These are phyloP conservation scores for Sporobolomyces roseus DNA, from an alignment of 768 basidiomycete species.

Conservation along the genomic window DNA sequence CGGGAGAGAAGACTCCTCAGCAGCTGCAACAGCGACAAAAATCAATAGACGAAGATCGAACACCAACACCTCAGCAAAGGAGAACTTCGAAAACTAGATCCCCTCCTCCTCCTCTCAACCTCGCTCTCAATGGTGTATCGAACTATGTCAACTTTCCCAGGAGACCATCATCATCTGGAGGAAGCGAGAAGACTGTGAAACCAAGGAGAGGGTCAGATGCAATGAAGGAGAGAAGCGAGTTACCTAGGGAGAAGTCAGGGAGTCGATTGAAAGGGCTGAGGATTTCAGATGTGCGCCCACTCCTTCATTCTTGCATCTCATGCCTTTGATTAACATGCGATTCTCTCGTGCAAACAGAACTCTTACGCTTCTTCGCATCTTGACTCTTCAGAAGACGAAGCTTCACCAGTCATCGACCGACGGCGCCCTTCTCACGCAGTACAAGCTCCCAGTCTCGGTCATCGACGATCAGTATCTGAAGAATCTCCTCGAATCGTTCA, in stretches of 20 bases:
- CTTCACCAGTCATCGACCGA: neutral
- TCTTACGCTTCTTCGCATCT: slow-evolving; percentile 6
- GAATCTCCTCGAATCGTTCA: slow-evolving; percentile 29
- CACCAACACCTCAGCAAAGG: slow-evolving; percentile 3
- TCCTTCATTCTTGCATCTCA: neutral
- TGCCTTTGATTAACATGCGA: too few species aligned
- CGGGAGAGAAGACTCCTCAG: neutral
- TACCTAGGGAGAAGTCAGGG: too few species aligned
- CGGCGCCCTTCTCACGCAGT: neutral
- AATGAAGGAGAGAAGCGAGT: neutral
- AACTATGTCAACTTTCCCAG: neutral
- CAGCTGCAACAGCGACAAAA: neutral
- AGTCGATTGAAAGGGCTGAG: neutral
- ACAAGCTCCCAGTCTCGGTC: neutral
- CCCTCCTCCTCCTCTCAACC: slow-evolving; percentile 13
- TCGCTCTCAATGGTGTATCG: neutral
- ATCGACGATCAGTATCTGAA: slow-evolving; percentile 22
- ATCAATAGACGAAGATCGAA: neutral
- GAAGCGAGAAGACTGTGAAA: too few species aligned
- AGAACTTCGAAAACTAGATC: slow-evolving; percentile 1
- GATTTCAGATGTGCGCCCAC: neutral
- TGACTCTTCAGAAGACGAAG: neutral
- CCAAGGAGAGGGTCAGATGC: slow-evolving; percentile 4
- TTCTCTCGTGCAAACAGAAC: neutral
- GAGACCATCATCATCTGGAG: neutral